phyloP scores from a whole-genome alignment of 257 asterid species.

The Nyctanthes arbortristis region DNA sequence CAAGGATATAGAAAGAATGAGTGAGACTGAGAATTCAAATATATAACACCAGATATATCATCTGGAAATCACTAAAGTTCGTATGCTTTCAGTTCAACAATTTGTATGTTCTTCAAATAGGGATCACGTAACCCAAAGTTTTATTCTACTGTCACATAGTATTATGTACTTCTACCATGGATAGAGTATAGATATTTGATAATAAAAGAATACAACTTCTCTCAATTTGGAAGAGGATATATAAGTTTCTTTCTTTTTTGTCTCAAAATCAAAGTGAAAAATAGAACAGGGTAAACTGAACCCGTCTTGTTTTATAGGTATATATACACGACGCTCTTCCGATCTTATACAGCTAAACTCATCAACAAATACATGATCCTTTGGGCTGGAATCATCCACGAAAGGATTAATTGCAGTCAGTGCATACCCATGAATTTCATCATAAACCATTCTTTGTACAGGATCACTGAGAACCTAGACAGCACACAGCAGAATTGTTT shows the following conservation, averaged over 20 bases:
- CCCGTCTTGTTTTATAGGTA: neutral
- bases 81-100: neutral
- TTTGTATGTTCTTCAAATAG: neutral
- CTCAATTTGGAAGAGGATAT: neutral
- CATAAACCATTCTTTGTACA: constrained; percentile 87
- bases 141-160: neutral
- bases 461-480: constrained; percentile 97
- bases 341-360: constrained; percentile 98
- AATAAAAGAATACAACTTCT: neutral
- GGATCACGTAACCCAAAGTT: neutral
- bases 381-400: constrained; percentile 68
- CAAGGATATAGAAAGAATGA: neutral
- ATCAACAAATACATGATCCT: constrained; percentile 87
- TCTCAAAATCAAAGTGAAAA: neutral
- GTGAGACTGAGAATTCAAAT: neutral
- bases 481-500: constrained; percentile 32
- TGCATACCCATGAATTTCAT: constrained; percentile 93
- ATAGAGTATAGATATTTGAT: neutral
- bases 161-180: neutral
- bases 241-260: neutral
- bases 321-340: neutral
- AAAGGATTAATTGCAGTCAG: constrained; percentile 87
- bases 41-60: neutral
- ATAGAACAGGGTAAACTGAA: constrained; percentile 6
- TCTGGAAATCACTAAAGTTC: neutral